Evolutionary conservation across 306 rosid genomes (phyloP).

Genomic region (Datisca glomerata): DNA sequence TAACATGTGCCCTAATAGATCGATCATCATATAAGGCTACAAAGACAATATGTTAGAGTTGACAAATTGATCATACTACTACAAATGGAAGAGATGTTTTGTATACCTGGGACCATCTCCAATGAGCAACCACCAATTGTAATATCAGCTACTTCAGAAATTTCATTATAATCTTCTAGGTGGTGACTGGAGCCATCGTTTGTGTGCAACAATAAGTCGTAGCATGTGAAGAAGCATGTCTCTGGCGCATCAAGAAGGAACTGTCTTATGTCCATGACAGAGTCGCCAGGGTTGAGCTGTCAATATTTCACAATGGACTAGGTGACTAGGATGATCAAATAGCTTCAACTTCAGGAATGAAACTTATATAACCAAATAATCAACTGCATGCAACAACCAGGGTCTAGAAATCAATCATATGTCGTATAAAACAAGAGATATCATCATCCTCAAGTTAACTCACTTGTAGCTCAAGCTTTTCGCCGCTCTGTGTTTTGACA

Average conservation of each 20-base stretch:
- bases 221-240: slow-evolving; percentile 93
- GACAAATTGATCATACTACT: slow-evolving; percentile 9
- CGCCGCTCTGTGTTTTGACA: slow-evolving; percentile 86
- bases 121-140: slow-evolving; percentile 89
- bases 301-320: slow-evolving; percentile 6
- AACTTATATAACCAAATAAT: too few relatives aligned
- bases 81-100: neutral
- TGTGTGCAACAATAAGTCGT: slow-evolving; percentile 76
- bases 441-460: slow-evolving; percentile 21
- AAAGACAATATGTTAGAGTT: slow-evolving; percentile 22
- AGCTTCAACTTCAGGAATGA: neutral
- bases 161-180: slow-evolving; percentile 89
- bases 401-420: too few relatives aligned
- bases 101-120: slow-evolving; percentile 96
- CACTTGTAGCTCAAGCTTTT: slow-evolving; percentile 95
- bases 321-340: neutral
- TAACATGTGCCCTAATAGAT: slow-evolving; percentile 96
- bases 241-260: slow-evolving; percentile 98
- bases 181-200: slow-evolving; percentile 77
- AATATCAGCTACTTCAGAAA: slow-evolving; percentile 96
- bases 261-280: slow-evolving; percentile 93
- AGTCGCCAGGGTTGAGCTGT: slow-evolving; percentile 96
- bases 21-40: slow-evolving; percentile 98
- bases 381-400: too few relatives aligned
- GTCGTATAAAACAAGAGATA: too few relatives aligned